These are phyloP conservation scores for Urochloa ruziziensis DNA, from an alignment of 176 grass and related monocot species.

Conservation along the genomic window DNA sequence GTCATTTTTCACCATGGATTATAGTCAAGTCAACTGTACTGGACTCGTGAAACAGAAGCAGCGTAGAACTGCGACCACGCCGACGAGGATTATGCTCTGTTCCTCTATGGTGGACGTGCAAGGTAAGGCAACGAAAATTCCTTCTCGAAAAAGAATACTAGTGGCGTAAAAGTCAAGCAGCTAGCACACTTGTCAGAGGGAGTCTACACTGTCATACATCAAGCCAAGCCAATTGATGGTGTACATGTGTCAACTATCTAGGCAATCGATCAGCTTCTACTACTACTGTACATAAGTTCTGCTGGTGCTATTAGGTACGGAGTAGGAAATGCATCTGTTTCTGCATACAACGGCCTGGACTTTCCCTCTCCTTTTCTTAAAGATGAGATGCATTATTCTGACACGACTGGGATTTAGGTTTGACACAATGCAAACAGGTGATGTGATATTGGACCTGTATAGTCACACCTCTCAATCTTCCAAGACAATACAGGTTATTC, in stretches of 20 bases:
- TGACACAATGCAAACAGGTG: too few species aligned
- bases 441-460: too few species aligned
- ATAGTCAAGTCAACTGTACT: not conserved
- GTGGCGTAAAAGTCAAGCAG: not conserved
- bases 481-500: too few species aligned
- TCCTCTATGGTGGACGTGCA: not conserved
- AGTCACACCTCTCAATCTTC: too few species aligned
- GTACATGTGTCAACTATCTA: not conserved
- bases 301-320: not conserved
- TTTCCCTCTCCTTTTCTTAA: not conserved
- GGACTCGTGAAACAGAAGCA: not conserved
- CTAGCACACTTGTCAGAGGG: not conserved
- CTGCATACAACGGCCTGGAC: not conserved
- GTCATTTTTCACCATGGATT: not conserved
- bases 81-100: not conserved
- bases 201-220: not conserved
- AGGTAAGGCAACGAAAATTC: conserved; percentile 7
- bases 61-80: not conserved
- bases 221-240: not conserved
- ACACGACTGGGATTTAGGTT: not conserved
- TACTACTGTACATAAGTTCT: not conserved
- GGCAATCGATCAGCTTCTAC: not conserved
- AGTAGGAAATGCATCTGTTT: not conserved
- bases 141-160: not conserved
- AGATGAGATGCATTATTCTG: not conserved